A percentile compares a stretch with the other conserved stretches of the same genome.
Conservation (phyloP, 1,284 basidiomycete species). For the Heterobasidion occidentale region DNA sequence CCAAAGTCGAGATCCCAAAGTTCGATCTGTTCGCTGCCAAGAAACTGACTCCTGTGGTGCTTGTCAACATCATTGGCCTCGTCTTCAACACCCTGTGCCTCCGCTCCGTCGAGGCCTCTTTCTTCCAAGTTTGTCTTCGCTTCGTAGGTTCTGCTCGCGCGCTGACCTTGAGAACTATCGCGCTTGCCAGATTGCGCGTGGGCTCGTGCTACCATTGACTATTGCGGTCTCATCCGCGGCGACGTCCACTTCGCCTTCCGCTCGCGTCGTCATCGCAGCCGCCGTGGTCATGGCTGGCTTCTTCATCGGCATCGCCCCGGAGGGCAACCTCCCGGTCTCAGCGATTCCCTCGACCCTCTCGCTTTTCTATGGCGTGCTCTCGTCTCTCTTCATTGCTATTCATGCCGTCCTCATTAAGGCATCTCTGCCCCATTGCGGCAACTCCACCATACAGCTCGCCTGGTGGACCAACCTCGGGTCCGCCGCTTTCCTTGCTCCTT, state of each 20-base stretch:
- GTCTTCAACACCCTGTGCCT: conserved; percentile 75
- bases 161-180: background rate
- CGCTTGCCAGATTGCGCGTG: conserved; percentile 57
- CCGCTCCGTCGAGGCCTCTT: conserved; percentile 68
- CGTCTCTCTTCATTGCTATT: conserved; percentile 64
- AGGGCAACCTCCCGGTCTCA: conserved; percentile 13
- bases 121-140: conserved; percentile 49
- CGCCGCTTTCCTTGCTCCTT: conserved; percentile 52
- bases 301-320: conserved; percentile 53
- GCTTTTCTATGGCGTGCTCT: conserved; percentile 60
- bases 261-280: conserved; percentile 45
- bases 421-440: conserved; percentile 57
- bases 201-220: conserved; percentile 71
- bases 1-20: conserved; percentile 48
- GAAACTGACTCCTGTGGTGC: conserved; percentile 55
- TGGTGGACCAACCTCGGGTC: conserved; percentile 73
- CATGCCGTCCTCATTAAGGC: conserved; percentile 69
- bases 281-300: conserved; percentile 53
- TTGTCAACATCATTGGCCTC: conserved; percentile 63
- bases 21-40: conserved; percentile 42
- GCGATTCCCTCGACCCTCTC: conserved; percentile 41
- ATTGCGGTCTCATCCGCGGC: conserved; percentile 52
- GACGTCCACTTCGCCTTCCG: conserved; percentile 38
- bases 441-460: conserved; percentile 63
- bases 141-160: background rate